Percentiles rank a stretch among this genome's conserved stretches.
Conservation (phyloP, 2,329 filamentous ascomycete genomes). For the Fusarium succisae region DNA sequence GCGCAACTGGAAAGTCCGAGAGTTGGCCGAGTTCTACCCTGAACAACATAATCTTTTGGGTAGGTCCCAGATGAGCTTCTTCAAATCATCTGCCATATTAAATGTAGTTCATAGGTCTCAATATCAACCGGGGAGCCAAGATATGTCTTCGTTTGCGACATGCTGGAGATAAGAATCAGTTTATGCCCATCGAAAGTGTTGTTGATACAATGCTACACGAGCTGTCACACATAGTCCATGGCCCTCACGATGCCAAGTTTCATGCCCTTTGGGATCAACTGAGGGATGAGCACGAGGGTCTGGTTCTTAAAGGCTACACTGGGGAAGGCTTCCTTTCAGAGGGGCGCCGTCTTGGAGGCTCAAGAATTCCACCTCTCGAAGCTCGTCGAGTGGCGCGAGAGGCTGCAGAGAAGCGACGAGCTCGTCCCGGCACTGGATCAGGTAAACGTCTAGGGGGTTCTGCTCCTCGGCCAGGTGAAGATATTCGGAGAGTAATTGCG, state of each 20-base stretch:
- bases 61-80: slow-evolving; percentile 57
- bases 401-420: slow-evolving; percentile 76
- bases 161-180: slow-evolving; percentile 76
- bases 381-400: slow-evolving; percentile 77
- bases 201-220: slow-evolving; percentile 95
- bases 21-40: slow-evolving; percentile 88
- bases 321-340: slow-evolving; percentile 87
- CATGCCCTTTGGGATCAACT: slow-evolving; percentile 90
- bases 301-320: slow-evolving; percentile 84
- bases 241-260: slow-evolving; percentile 84
- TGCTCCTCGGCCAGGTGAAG: slow-evolving; percentile 61
- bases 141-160: slow-evolving; percentile 87
- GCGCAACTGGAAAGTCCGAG: slow-evolving; percentile 79
- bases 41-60: slow-evolving; percentile 77
- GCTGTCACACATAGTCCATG: slow-evolving; percentile 86
- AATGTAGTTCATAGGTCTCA: slow-evolving; percentile 66
- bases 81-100: neutral
- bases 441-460: slow-evolving; percentile 79
- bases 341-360: slow-evolving; percentile 77
- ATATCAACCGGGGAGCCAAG: slow-evolving; percentile 78
- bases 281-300: slow-evolving; percentile 81
- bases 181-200: slow-evolving; percentile 81
- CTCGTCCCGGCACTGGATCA: slow-evolving; percentile 68
- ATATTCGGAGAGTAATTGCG: slow-evolving; percentile 77
- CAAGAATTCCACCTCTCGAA: slow-evolving; percentile 73